Percentiles rank a stretch among this genome's conserved stretches.
phyloP scores from a whole-genome alignment of 2,329 filamentous ascomycete species.

The Colletotrichum incanum region DNA sequence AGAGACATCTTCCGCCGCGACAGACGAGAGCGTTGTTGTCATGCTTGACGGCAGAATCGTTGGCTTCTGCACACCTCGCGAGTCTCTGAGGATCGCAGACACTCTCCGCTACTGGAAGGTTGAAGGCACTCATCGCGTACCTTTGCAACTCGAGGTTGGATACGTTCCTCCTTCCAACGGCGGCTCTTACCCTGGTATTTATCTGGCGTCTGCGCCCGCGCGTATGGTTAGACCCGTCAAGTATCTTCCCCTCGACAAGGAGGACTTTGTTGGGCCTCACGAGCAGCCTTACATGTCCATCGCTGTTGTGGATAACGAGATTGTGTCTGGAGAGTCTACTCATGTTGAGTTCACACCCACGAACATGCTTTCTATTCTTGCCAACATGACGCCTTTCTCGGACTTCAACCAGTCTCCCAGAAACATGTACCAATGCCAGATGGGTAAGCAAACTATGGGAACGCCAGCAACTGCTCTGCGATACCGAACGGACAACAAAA shows the following conservation, averaged over 20 bases:
- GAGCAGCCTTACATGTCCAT: conserved; percentile 99
- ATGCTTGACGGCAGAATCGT: conserved; percentile 92
- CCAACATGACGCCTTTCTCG: conserved; percentile 99
- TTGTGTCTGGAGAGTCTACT: conserved; percentile 89
- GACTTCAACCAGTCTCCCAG: conserved; percentile 98
- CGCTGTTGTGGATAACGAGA: conserved; percentile 89
- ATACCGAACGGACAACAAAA: conserved; percentile 97
- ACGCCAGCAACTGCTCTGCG: conserved; percentile 89
- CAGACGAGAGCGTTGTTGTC: conserved; percentile 88
- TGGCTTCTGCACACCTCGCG: conserved; percentile 89
- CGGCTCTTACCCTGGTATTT: conserved; percentile 96
- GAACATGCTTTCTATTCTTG: conserved; percentile 96
- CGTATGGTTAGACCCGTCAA: conserved; percentile 94
- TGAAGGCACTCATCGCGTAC: conserved; percentile 84
- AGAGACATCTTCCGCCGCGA: conserved; percentile 81
- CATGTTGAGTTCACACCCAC: conserved; percentile 96
- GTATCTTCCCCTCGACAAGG: conserved; percentile 87
- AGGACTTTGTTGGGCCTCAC: conserved; percentile 91
- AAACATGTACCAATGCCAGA: conserved; percentile 99
- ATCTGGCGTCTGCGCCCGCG: conserved; percentile 89
- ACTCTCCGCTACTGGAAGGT: conserved; percentile 97
- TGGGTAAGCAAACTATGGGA: conserved; percentile 99
- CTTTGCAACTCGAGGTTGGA: conserved; percentile 89
- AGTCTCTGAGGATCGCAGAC: conserved; percentile 86
- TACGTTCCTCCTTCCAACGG: conserved; percentile 89